Conservation (phyloP, 208 protist species). For the Leishmania martiniquensis region DNA sequence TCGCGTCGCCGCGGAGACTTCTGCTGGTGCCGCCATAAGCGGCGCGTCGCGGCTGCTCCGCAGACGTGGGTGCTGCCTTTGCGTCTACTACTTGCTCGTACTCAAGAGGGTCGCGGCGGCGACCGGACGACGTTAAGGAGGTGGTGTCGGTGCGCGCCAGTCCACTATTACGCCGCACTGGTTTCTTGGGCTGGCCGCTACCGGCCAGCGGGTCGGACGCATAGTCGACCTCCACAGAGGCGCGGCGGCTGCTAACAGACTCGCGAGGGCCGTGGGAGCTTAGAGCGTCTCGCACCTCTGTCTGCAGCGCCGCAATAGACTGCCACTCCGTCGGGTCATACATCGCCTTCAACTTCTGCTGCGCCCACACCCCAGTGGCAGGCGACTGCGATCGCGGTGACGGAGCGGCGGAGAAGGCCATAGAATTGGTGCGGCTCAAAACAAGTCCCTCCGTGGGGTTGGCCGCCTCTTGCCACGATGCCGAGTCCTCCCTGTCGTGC, state of each 20-base stretch:
- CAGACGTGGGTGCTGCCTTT: neutral
- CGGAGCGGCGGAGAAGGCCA: slow-evolving; percentile 10
- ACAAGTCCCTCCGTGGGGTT: slow-evolving; percentile 30
- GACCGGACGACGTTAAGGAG: slow-evolving; percentile 12
- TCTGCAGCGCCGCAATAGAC: slow-evolving; percentile 56
- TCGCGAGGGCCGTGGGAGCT: slow-evolving; percentile 38
- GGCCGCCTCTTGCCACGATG: neutral
- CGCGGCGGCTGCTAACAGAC: slow-evolving; percentile 20
- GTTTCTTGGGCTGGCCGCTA: slow-evolving; percentile 11
- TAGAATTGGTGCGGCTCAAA: slow-evolving; percentile 33
- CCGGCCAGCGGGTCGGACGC: slow-evolving; percentile 12
- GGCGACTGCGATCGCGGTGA: slow-evolving; percentile 40
- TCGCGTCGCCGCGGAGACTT: neutral
- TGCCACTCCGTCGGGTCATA: slow-evolving; percentile 63
- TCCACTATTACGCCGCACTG: neutral
- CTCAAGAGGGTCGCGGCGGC: slow-evolving; percentile 24
- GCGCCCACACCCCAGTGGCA: slow-evolving; percentile 24
- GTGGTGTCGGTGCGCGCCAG: neutral
- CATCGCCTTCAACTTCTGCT: slow-evolving; percentile 51
- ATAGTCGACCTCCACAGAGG: slow-evolving; percentile 1
- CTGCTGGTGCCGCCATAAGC: neutral
- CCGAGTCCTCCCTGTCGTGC: slow-evolving; percentile 17
- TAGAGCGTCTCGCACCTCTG: slow-evolving; percentile 55
- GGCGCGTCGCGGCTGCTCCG: slow-evolving; percentile 2
- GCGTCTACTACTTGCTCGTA: slow-evolving; percentile 33